These are phyloP conservation scores for Zoysia pacifica DNA, from an alignment of 176 grass and related monocot species.

Conservation along the genomic window DNA sequence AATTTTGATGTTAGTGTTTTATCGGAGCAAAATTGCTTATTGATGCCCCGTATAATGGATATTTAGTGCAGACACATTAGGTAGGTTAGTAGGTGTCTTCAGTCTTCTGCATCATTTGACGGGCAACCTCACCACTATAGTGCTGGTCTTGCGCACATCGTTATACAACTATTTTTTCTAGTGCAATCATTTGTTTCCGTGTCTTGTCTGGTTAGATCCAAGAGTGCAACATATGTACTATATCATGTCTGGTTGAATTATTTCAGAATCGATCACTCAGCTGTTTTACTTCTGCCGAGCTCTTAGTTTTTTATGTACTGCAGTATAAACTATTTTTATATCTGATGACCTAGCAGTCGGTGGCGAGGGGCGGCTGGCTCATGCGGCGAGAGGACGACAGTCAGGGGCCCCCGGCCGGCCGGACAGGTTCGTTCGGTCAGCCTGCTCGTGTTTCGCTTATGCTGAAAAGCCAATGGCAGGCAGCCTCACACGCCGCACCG, in stretches of 20 bases:
- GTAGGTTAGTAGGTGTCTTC: neutral
- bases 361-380: conserved; percentile 11
- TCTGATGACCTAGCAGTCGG: conserved; percentile 20
- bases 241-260: conserved; percentile 17
- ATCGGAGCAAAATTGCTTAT: neutral
- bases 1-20: neutral
- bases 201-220: conserved; percentile 28
- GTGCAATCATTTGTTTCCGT: conserved; percentile 42
- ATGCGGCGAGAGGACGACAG: conserved; percentile 18
- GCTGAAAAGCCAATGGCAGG: conserved; percentile 35
- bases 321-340: neutral
- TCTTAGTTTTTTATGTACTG: too few species aligned
- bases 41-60: neutral
- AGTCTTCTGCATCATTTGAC: neutral
- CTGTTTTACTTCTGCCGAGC: too few species aligned
- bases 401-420: neutral
- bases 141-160: conserved; percentile 9
- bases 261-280: neutral
- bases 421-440: conserved; percentile 31
- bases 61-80: neutral
- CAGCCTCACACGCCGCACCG: conserved; percentile 28
- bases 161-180: conserved; percentile 2
- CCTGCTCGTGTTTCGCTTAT: conserved; percentile 11
- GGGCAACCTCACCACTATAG: neutral
- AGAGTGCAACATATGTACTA: neutral